Conservation (phyloP, 352 stramenopile genomes). For the Plasmopara viticola region DNA sequence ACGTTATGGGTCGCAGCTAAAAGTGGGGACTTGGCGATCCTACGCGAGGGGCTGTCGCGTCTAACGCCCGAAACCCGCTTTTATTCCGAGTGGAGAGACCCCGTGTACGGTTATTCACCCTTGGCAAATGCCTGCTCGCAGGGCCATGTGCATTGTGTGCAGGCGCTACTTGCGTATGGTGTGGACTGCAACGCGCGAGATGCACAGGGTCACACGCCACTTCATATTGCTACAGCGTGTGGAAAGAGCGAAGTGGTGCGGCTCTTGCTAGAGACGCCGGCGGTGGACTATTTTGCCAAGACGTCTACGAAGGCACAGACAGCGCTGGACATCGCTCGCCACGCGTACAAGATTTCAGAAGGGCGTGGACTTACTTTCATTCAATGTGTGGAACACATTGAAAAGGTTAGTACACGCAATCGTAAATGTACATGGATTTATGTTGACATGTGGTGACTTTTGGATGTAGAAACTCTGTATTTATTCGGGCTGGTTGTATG, state of each 20-base stretch:
- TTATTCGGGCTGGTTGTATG: slow-evolving; percentile 78
- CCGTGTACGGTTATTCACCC: slow-evolving; percentile 54
- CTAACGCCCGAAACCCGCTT: slow-evolving; percentile 52
- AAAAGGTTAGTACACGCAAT: slow-evolving; percentile 42
- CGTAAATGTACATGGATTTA: not conserved
- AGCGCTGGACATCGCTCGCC: slow-evolving; percentile 61
- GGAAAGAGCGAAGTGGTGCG: slow-evolving; percentile 68
- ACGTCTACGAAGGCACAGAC: slow-evolving; percentile 51
- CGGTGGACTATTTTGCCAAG: slow-evolving; percentile 48
- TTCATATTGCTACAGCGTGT: slow-evolving; percentile 54
- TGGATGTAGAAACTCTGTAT: slow-evolving; percentile 59
- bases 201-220: slow-evolving; percentile 49
- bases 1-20: slow-evolving; percentile 71
- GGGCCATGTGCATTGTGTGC: slow-evolving; percentile 58
- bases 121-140: slow-evolving; percentile 52
- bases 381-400: slow-evolving; percentile 70
- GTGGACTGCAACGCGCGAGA: slow-evolving; percentile 58
- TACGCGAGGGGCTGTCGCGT: slow-evolving; percentile 42
- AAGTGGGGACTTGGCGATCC: slow-evolving; percentile 44
- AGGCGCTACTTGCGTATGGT: slow-evolving; percentile 44
- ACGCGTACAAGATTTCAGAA: slow-evolving; percentile 37
- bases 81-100: slow-evolving; percentile 70
- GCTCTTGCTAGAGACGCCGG: slow-evolving; percentile 45
- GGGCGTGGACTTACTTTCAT: slow-evolving; percentile 38
- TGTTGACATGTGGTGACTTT: no score